phyloP scores from a whole-genome alignment of 208 protist species.

The Herpetomonas tarakana region DNA sequence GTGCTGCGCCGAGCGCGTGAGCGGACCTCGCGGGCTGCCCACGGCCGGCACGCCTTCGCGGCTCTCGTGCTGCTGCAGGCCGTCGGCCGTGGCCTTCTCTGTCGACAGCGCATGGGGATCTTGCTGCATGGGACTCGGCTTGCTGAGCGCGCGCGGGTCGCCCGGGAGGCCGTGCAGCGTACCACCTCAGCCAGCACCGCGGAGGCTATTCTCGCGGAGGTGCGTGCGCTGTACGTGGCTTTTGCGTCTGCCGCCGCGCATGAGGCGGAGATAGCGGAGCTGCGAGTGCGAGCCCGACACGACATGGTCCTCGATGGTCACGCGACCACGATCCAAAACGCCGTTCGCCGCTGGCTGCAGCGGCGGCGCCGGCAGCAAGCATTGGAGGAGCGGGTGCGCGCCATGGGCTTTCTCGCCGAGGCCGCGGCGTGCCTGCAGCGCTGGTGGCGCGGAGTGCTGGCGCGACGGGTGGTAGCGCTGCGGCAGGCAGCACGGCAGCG shows the following conservation, averaged over 20 bases:
- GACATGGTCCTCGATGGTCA: slow-evolving; percentile 42
- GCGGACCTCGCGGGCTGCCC: slow-evolving; percentile 27
- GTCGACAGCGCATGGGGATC: slow-evolving; percentile 12
- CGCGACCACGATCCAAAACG: slow-evolving; percentile 38
- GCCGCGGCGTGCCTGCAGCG: slow-evolving; percentile 33
- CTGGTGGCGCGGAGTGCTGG: slow-evolving; percentile 29
- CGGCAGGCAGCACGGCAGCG: slow-evolving; percentile 10
- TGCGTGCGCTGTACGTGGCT: slow-evolving; percentile 1
- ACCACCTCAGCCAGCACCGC: neutral
- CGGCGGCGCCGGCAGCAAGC: slow-evolving; percentile 11
- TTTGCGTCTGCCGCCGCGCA: slow-evolving; percentile 2
- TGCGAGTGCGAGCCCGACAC: slow-evolving; percentile 22
- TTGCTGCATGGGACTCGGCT: neutral
- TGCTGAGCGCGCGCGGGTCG: slow-evolving; percentile 1
- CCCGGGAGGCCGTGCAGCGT: neutral
- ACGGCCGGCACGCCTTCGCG: slow-evolving; percentile 46
- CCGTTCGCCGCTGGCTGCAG: slow-evolving; percentile 24
- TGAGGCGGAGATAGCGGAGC: slow-evolving; percentile 28
- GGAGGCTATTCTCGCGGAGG: slow-evolving; percentile 13
- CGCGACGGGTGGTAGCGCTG: slow-evolving; percentile 15
- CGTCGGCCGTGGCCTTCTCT: slow-evolving; percentile 27
- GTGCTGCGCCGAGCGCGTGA: slow-evolving; percentile 33
- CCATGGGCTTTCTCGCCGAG: slow-evolving; percentile 11
- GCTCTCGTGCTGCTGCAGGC: slow-evolving; percentile 36
- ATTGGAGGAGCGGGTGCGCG: slow-evolving; percentile 13